phyloP scores from a whole-genome alignment of 495 filamentous ascomycete species.

The Terfezia claveryi region DNA sequence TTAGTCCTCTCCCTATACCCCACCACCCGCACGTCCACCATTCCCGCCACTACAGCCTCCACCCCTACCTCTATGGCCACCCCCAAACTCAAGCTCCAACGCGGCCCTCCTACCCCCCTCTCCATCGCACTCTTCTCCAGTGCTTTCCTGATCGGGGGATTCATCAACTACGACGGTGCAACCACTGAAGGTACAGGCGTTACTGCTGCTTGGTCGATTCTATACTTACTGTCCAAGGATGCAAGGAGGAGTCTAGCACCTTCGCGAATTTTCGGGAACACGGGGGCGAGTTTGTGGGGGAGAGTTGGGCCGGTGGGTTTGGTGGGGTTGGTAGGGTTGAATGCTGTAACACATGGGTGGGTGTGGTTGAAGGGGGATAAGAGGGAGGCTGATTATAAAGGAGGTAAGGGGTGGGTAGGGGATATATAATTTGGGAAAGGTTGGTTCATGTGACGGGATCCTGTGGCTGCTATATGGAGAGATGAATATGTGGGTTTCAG shows the following conservation, averaged over 20 bases:
- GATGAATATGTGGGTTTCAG: too few relatives aligned
- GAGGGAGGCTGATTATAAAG: not conserved
- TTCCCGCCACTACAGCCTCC: slow-evolving; percentile 1
- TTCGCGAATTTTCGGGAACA: slow-evolving; percentile 24
- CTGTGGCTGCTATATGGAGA: too few relatives aligned
- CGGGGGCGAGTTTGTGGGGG: slow-evolving; percentile 43
- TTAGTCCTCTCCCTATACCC: too few relatives aligned
- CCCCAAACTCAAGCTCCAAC: slow-evolving; percentile 5
- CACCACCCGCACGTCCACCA: too few relatives aligned
- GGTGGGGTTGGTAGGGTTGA: slow-evolving; percentile 43
- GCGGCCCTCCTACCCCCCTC: slow-evolving; percentile 8
- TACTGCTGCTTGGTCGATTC: slow-evolving; percentile 62
- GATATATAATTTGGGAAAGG: not conserved
- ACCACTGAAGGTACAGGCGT: slow-evolving; percentile 56
- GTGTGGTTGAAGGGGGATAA: not conserved
- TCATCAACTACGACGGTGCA: slow-evolving; percentile 53
- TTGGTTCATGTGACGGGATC: too few relatives aligned
- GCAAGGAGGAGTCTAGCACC: slow-evolving; percentile 33
- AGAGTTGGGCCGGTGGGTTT: slow-evolving; percentile 38
- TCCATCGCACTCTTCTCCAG: slow-evolving; percentile 58
- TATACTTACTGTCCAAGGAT: slow-evolving; percentile 60
- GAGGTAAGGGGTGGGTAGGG: not conserved
- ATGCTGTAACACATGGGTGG: slow-evolving; percentile 29
- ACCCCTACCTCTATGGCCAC: slow-evolving; percentile 5
- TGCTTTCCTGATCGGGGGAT: slow-evolving; percentile 6